Conservation (phyloP, 768 basidiomycete species). For the Floccularia luteovirens region DNA sequence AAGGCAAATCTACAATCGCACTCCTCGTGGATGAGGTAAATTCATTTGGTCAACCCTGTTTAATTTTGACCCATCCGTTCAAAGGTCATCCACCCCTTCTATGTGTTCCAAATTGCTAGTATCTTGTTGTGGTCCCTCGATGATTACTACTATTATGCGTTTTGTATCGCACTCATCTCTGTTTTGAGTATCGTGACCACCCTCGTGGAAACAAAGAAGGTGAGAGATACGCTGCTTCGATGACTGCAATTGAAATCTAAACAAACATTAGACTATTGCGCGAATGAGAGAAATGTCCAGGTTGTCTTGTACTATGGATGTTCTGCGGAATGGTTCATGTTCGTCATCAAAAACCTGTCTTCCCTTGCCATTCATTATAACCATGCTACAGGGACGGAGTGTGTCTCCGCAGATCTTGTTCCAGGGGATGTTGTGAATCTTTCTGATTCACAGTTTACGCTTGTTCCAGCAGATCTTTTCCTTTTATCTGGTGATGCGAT, state of each 20-base stretch:
- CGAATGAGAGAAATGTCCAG: constrained; percentile 96
- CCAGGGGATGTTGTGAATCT: constrained; percentile 92
- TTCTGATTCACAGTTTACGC: constrained; percentile 61
- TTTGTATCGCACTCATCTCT: constrained; percentile 92
- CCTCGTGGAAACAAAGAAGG: constrained; percentile 87
- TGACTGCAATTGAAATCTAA: constrained; percentile 5
- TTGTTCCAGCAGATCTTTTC: constrained; percentile 87
- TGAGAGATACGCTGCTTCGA: constrained; percentile 18
- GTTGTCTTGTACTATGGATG: constrained; percentile 71
- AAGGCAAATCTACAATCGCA: constrained; percentile 70
- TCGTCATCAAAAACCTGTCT: too few relatives aligned
- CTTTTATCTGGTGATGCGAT: constrained; percentile 95
- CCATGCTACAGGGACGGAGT: constrained; percentile 49
- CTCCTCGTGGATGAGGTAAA: constrained; percentile 85
- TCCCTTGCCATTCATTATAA: too few relatives aligned
- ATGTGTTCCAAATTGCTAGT: constrained; percentile 96
- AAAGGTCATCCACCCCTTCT: constrained; percentile 92
- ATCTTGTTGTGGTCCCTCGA: constrained; percentile 92
- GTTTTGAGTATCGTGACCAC: constrained; percentile 78
- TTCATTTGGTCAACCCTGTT: constrained; percentile 1
- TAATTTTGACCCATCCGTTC: constrained; percentile 4
- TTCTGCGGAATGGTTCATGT: constrained; percentile 71
- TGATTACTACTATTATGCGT: constrained; percentile 95
- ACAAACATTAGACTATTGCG: constrained; percentile 59
- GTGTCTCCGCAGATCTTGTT: constrained; percentile 74